Base-by-base conservation (phyloP, 306 rosid genomes). In the Canavalia ensiformis region DNA sequence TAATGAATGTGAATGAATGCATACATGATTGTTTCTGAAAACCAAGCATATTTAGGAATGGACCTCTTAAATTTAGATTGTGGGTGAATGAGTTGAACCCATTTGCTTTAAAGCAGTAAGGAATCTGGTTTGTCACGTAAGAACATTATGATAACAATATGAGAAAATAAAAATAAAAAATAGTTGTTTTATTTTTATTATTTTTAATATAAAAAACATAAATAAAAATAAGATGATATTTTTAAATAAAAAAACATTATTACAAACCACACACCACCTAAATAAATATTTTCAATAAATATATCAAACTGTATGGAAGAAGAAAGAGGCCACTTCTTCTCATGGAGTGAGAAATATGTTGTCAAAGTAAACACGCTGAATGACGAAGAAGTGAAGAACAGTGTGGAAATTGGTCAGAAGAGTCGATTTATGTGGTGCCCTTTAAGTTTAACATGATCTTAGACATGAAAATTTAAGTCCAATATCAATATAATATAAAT, bases 11-110 rank as follows among this genome's bases (percentile, higher is more conserved):
- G 39, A 73, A 55, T 55, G 55, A 68, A 42, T 55, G 79, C 44
- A 68, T 4, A 47, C 18, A 7, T 25, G 37, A 25, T 73, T 72
- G 34, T 37, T 55, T 29, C 0, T 4, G 13, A 39, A 57, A 51
- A 51, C 34, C 37, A 59, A 45, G 6, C 49, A 33, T 33, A 30
- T 44, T 60, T 9, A 50, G 7, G 52, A 35, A 76, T 63, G 72
- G 50, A 76, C 25, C 35, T 47, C 60, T 62, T 33, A 60, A 62
- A 46, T 76, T 33, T 76, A 13, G 55, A 30, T 9, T 8, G 10
- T 60, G 80, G 49, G 47, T 46, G 80, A 31, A 60, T 13, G 47
- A 60, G 34, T 35, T 31, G 62, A 75, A 60, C 72, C 59, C 35
- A 2, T 25, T 9, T 63, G 49, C 13, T 2, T 45, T 47, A 13